Conservation (phyloP, 768 basidiomycete genomes). For the Russula olivacea region DNA sequence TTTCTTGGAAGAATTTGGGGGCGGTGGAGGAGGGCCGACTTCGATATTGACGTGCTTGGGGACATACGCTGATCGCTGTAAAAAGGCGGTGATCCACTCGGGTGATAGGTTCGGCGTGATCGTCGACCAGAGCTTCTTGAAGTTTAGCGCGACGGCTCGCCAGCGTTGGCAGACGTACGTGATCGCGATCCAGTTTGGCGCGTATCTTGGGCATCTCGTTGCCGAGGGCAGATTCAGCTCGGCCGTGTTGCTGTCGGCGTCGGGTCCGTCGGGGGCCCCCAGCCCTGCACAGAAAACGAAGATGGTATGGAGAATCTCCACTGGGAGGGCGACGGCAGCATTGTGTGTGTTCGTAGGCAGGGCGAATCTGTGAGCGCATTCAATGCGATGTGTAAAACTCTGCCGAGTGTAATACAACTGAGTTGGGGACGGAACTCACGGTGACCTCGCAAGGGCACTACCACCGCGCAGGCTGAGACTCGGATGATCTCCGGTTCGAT, state of each 20-base stretch:
- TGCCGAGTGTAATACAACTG: not conserved
- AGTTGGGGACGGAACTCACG: not conserved
- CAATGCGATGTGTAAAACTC: not conserved
- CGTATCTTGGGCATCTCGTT: not conserved
- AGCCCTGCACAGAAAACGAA: not conserved
- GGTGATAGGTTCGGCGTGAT: constrained; percentile 5
- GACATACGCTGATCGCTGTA: not conserved
- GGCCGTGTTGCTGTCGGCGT: not conserved
- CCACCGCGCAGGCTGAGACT: not conserved
- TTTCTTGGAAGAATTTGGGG: not conserved
- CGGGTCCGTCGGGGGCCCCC: not conserved
- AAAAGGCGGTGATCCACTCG: not conserved
- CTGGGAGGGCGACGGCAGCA: not conserved
- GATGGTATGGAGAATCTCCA: constrained; percentile 4
- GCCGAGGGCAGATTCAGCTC: not conserved
- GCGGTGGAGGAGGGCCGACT: not conserved
- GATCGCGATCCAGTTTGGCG: constrained; percentile 2
- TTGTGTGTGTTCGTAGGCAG: not conserved
- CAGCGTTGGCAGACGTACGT: constrained; percentile 8
- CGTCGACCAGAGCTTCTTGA: constrained; percentile 7
- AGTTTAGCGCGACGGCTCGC: not conserved
- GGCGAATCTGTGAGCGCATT: not conserved
- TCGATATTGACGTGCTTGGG: not conserved
- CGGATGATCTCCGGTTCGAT: not conserved
- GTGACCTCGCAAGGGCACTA: not conserved